Percentiles rank a stretch among this genome's conserved stretches.
Evolutionary conservation across 768 basidiomycete species (phyloP).

Genomic region (Cyclocybe aegerita): DNA sequence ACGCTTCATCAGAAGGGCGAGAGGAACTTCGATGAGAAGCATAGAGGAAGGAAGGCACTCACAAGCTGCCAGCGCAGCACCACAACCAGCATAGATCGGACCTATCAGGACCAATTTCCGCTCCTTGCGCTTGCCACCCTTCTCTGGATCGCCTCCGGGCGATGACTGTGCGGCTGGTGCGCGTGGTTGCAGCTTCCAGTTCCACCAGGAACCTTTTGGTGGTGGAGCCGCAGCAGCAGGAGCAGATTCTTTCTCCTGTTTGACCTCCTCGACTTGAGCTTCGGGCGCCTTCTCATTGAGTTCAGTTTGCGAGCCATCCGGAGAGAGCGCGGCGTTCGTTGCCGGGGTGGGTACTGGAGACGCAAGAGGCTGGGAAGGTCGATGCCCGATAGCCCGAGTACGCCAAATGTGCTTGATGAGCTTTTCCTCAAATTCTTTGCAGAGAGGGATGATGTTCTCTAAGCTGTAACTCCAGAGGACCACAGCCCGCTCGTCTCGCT

Average conservation of each 20-base stretch:
- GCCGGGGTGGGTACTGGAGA: conserved; percentile 12
- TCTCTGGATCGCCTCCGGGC: conserved; percentile 34
- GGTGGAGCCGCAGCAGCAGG: conserved; percentile 14
- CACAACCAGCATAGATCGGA: conserved; percentile 69
- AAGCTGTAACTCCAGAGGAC: conserved; percentile 81
- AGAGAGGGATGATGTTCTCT: conserved; percentile 64
- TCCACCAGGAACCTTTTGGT: conserved; percentile 37
- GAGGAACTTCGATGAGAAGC: not conserved
- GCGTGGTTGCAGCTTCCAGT: conserved; percentile 43
- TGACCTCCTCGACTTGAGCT: conserved; percentile 16
- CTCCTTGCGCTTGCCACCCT: conserved; percentile 33
- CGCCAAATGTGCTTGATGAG: conserved; percentile 84
- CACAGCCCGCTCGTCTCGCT: conserved; percentile 75
- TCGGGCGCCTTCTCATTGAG: conserved; percentile 33
- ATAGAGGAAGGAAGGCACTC: conserved; percentile 20
- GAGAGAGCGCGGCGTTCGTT: conserved; percentile 15
- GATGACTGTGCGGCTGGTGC: conserved; percentile 13
- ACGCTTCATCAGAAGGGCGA: not conserved
- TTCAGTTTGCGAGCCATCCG: conserved; percentile 22
- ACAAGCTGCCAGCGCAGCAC: conserved; percentile 65
- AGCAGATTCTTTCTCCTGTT: conserved; percentile 18
- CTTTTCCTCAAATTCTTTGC: conserved; percentile 72
- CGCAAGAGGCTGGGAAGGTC: conserved; percentile 10
- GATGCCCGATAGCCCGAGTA: conserved; percentile 21
- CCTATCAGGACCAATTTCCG: conserved; percentile 58